A percentile compares a stretch with the other conserved stretches of the same genome.
These are phyloP conservation scores for Botryosphaeria dothidea DNA, from an alignment of 2,329 filamentous ascomycete genomes.

Conservation along the genomic window DNA sequence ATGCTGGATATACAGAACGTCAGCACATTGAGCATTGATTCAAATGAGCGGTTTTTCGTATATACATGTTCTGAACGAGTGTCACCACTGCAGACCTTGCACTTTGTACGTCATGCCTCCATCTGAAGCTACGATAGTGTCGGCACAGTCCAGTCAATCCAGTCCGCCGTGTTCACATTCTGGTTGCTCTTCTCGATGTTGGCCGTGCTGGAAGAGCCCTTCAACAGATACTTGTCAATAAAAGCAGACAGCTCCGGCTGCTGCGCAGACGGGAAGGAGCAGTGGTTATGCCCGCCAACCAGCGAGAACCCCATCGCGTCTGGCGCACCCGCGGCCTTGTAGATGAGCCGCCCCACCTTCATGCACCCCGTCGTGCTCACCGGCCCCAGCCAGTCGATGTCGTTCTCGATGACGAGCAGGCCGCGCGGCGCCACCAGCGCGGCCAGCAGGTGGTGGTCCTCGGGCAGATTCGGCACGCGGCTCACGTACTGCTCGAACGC, in stretches of 20 bases:
- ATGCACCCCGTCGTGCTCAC: conserved; percentile 60
- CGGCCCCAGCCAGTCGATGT: conserved; percentile 60
- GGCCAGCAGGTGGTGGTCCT: conserved; percentile 61
- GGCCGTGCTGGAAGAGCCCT: conserved; percentile 31
- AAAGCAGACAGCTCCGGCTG: conserved; percentile 55
- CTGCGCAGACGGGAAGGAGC: conserved; percentile 54
- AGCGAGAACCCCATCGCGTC: conserved; percentile 61
- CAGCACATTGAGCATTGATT: not conserved
- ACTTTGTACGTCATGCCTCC: not conserved
- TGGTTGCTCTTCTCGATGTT: conserved; percentile 35
- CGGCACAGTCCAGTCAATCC: conserved; percentile 40
- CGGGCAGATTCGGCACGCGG: conserved; percentile 50
- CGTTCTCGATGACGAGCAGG: conserved; percentile 59
- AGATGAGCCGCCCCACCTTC: conserved; percentile 56
- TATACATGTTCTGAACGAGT: not conserved
- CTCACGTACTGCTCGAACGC: conserved; percentile 55
- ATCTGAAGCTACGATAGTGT: conserved; percentile 26
- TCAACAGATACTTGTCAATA: conserved; percentile 57
- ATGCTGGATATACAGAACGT: not conserved
- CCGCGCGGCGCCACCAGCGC: conserved; percentile 59
- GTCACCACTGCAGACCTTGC: not conserved
- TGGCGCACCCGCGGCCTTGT: conserved; percentile 54
- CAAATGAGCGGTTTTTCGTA: not conserved
- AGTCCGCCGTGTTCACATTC: conserved; percentile 32
- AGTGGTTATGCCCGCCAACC: conserved; percentile 57